Percentiles rank a stretch among this genome's conserved stretches.
Conservation (phyloP, 176 grass and related monocot species). For the Zoysia pacifica region DNA sequence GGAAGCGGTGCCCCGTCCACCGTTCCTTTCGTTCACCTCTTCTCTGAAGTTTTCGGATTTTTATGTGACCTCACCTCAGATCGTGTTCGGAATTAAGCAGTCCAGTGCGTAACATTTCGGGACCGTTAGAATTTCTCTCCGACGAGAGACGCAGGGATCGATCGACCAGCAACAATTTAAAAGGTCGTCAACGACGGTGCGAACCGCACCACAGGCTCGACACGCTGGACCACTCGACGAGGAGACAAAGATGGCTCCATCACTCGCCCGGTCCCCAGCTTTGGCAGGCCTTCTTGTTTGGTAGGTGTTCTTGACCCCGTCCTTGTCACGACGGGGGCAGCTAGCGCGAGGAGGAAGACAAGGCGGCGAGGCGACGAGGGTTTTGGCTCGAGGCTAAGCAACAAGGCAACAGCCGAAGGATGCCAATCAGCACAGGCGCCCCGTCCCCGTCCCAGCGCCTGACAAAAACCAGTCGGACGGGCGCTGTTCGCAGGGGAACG, state of each 20-base stretch:
- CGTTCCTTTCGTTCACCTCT: background rate
- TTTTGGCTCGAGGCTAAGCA: constrained; percentile 10
- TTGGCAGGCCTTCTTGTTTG: constrained; percentile 30
- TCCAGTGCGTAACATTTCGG: too few species aligned
- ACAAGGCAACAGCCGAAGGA: background rate
- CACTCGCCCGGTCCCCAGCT: background rate
- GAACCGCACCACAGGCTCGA: background rate
- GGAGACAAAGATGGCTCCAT: constrained; percentile 36
- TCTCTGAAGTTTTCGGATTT: too few species aligned
- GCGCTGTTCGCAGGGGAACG: constrained; percentile 3
- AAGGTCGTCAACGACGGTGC: constrained; percentile 27
- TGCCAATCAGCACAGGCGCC: background rate
- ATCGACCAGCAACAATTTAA: background rate
- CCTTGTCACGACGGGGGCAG: constrained; percentile 30
- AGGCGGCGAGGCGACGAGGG: background rate
- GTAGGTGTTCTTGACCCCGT: constrained; percentile 46
- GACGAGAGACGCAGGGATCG: background rate
- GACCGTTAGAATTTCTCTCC: too few species aligned
- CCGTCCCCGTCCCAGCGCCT: background rate
- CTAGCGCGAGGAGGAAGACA: background rate
- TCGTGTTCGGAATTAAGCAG: too few species aligned
- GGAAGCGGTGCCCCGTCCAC: background rate
- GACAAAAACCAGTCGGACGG: constrained; percentile 27
- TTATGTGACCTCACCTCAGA: too few species aligned
- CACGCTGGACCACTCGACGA: constrained; percentile 2